Conservation (phyloP, 108 stramenopile species). For the Cyclostephanos tholiformis region DNA sequence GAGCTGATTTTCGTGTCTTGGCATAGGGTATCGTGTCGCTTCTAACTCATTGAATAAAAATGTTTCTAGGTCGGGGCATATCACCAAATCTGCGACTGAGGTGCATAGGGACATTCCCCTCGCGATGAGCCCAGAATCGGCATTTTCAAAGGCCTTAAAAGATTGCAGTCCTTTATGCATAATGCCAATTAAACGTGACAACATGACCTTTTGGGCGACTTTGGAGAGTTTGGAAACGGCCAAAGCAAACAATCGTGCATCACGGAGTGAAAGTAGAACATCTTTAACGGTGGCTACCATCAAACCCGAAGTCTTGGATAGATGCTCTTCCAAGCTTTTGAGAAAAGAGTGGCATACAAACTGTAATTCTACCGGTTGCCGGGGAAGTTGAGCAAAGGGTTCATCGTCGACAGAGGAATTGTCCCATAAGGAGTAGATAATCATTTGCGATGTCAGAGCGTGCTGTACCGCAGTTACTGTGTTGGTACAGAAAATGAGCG, state of each 20-base stretch:
- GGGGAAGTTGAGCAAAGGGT: slow-evolving; percentile 34
- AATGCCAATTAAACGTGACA: slow-evolving; percentile 44
- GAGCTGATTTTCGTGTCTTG: slow-evolving; percentile 13
- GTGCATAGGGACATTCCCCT: slow-evolving; percentile 58
- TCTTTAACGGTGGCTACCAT: slow-evolving; percentile 41
- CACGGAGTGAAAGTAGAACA: slow-evolving; percentile 51
- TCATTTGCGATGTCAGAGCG: slow-evolving; percentile 55
- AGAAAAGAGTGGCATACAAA: slow-evolving; percentile 28
- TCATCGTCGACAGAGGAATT: slow-evolving; percentile 8
- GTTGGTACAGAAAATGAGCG: slow-evolving; percentile 19
- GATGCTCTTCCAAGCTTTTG: slow-evolving; percentile 24
- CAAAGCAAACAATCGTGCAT: slow-evolving; percentile 54
- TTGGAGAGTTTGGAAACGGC: slow-evolving; percentile 52
- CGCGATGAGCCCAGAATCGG: slow-evolving; percentile 62
- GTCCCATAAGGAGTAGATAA: slow-evolving; percentile 34
- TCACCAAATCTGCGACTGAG: slow-evolving; percentile 48
- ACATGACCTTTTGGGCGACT: slow-evolving; percentile 30
- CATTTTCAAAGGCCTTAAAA: slow-evolving; percentile 2
- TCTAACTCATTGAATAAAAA: slow-evolving; percentile 34
- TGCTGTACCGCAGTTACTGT: slow-evolving; percentile 57
- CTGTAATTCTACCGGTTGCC: slow-evolving; percentile 20
- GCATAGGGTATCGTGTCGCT: slow-evolving; percentile 35
- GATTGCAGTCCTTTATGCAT: slow-evolving; percentile 24
- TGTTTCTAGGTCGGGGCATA: slow-evolving; percentile 16
- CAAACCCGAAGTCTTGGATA: slow-evolving; percentile 7